A percentile compares a stretch with the other conserved stretches of the same genome.
Conservation (phyloP, 768 basidiomycete genomes). For the Agaricus sinodeliciosus region DNA sequence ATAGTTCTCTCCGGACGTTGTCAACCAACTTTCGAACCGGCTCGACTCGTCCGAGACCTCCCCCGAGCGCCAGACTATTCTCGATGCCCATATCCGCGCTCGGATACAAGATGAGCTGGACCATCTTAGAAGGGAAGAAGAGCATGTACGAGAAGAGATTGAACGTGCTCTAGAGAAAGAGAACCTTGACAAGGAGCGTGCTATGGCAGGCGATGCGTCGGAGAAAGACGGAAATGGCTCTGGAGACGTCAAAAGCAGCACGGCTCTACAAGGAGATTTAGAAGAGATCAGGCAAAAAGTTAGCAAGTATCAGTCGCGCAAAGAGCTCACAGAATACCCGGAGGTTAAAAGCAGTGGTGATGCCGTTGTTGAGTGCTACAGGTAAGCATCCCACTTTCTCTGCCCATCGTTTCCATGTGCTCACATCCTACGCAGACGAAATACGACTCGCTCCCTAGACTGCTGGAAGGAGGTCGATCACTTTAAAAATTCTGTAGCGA, state of each 20-base stretch:
- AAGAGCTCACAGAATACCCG: constrained; percentile 46
- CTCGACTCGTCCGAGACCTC: constrained; percentile 51
- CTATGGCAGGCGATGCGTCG: constrained; percentile 38
- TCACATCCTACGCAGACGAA: constrained; percentile 32
- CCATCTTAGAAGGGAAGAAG: constrained; percentile 63
- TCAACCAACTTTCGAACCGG: constrained; percentile 70
- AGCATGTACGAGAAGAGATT: constrained; percentile 63
- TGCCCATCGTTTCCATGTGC: constrained; percentile 2
- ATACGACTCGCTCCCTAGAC: constrained; percentile 49
- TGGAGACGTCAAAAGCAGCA: constrained; percentile 50
- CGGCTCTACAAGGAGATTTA: constrained; percentile 63
- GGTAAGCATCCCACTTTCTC: constrained; percentile 31
- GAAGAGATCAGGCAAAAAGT: constrained; percentile 69
- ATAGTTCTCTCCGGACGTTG: constrained; percentile 80
- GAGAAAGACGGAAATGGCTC: constrained; percentile 26
- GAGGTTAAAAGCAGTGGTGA: constrained; percentile 51
- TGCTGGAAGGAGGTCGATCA: constrained; percentile 68
- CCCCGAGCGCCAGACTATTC: constrained; percentile 61
- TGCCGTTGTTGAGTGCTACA: constrained; percentile 70
- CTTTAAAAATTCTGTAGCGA: constrained; percentile 64
- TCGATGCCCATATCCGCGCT: constrained; percentile 68
- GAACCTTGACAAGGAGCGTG: constrained; percentile 73
- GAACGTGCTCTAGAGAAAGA: constrained; percentile 79
- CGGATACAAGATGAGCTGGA: constrained; percentile 66
- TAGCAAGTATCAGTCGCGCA: constrained; percentile 58